These are phyloP conservation scores for Fusarium falciforme DNA, from an alignment of 2,329 filamentous ascomycete genomes.

Conservation along the genomic window DNA sequence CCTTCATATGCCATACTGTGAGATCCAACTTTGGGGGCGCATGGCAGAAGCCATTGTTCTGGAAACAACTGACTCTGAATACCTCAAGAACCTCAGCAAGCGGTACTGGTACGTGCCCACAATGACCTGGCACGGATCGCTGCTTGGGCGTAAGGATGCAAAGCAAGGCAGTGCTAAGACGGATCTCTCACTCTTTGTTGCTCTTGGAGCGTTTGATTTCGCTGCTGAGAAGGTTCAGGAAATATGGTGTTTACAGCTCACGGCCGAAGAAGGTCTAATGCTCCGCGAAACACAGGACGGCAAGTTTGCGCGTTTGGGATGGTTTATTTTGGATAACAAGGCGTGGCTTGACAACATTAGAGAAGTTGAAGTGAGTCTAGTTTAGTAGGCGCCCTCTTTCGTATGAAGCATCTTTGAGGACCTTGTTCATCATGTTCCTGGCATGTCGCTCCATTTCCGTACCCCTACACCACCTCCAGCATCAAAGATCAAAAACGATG, in stretches of 20 bases:
- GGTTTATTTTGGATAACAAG: neutral
- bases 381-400: neutral
- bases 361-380: neutral
- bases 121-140: neutral
- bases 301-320: constrained; percentile 3
- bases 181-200: neutral
- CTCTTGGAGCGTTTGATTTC: constrained; percentile 6
- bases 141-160: neutral
- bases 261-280: constrained; percentile 2
- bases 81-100: neutral
- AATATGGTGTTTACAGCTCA: constrained; percentile 2
- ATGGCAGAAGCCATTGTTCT: constrained; percentile 2
- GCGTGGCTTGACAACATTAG: neutral
- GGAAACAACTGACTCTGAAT: neutral
- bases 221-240: neutral
- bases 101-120: neutral
- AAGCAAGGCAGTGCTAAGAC: neutral
- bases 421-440: too few relatives aligned
- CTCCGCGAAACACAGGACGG: neutral
- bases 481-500: too few relatives aligned
- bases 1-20: constrained; percentile 19
- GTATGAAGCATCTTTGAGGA: neutral
- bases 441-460: too few relatives aligned
- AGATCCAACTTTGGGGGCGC: constrained; percentile 5
- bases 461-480: too few relatives aligned